A percentile compares a stretch with the other conserved stretches of the same genome.
phyloP scores from a whole-genome alignment of 2,329 filamentous ascomycete species.

The Escovopsis sp. region DNA sequence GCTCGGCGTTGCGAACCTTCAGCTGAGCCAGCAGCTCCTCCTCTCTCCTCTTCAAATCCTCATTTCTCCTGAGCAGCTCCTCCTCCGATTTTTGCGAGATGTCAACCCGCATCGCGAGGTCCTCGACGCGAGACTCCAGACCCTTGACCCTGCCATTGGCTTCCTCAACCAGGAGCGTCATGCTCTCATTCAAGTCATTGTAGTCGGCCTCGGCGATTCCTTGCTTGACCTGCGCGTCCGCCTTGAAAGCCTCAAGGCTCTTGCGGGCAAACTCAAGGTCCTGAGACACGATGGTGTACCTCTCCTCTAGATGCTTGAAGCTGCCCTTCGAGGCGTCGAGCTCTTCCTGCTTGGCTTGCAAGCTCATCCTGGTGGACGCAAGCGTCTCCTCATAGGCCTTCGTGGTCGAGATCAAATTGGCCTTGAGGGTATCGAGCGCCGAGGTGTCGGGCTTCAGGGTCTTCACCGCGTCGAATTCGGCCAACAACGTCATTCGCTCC shows the following conservation, averaged over 20 bases:
- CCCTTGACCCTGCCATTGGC: constrained; percentile 38
- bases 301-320: constrained; percentile 21
- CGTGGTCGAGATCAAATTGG: constrained; percentile 33
- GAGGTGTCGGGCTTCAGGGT: constrained; percentile 41
- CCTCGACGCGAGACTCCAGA: constrained; percentile 32
- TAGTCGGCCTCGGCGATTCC: constrained; percentile 46
- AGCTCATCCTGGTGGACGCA: constrained; percentile 15
- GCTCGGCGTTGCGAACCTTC: constrained; percentile 48
- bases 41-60: constrained; percentile 33
- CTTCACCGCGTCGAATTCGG: constrained; percentile 43
- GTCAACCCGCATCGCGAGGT: constrained; percentile 28
- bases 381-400: constrained; percentile 30
- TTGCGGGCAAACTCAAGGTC: constrained; percentile 34
- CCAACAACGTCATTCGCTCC: constrained; percentile 41
- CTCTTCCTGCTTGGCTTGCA: constrained; percentile 22
- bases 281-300: constrained; percentile 15
- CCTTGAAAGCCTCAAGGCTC: constrained; percentile 36
- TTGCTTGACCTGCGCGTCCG: constrained; percentile 32
- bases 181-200: constrained; percentile 46
- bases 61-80: constrained; percentile 31
- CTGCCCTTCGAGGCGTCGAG: constrained; percentile 19
- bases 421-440: constrained; percentile 35
- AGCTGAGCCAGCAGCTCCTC: constrained; percentile 38
- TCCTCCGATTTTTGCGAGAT: background rate
- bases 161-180: constrained; percentile 45